Evolutionary conservation across 129 eudicot genomes (phyloP), one percentile per base, ranked within the genome.

Genomic region (Ambrosia trifida): DNA sequence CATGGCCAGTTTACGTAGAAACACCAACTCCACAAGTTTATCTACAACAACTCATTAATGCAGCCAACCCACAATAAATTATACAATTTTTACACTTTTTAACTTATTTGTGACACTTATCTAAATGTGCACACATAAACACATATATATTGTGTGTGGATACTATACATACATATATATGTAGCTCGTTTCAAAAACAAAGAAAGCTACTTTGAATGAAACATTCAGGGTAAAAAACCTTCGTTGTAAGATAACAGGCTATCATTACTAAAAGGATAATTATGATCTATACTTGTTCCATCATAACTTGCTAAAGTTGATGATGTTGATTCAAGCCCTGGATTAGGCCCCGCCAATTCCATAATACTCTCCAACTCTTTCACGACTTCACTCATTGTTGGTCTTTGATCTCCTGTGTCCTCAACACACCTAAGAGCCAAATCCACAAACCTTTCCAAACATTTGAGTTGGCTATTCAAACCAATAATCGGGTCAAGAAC

Each of bases 391-490:
- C 47, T 47, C 53, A 47, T 47, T 46, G 52, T 46, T 46, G 52
- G 52, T 14, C 53, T 83, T 20, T 77, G 53, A 45, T 20, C 67
- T 31, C 87, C 87, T 2, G 17, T 18, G 68, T 88, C 96, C 33
- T 85, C 72, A 17, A 85, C 87, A 54, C 96, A 88, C 44, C 61
- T 69, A 53, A 85, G 16, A 36, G 96, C 79, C 13, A 88, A 60
- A 57, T 88, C 91, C 49, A 86, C 84, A 20, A 79, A 80, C 64
- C 63, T 81, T 72, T 86, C 89, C 13, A 89, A 43, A 36, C 87
- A 80, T 64, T n/a, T 70, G 0, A 84, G 78, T 62, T 78, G 54
- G 47, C 17, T 45, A 50, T 52, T 78, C 0, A 76, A 47, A 47
- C 53, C 53, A 47, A 47, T 47, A 4, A 17, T 13, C 1, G 53